Evolutionary conservation across 257 asterid genomes (phyloP), one percentile per base, ranked within the genome.

Genomic region (Solanum chiquidenum): DNA sequence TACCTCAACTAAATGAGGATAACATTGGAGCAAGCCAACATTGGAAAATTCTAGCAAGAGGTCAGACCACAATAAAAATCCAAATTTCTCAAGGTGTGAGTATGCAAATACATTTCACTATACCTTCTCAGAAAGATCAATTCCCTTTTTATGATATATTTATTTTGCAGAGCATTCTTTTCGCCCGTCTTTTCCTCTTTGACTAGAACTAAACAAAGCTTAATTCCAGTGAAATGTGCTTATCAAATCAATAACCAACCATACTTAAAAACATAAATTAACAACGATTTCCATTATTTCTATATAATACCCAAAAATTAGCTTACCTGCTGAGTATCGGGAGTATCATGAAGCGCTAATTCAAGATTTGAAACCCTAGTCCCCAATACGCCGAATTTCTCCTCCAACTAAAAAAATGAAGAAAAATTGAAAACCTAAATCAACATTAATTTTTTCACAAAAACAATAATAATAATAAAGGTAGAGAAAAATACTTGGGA

Each of bases 281-380:
- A 69, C 44, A 73, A 73, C 82, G 6, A 73, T 18, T 72, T 69
- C 12, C 76, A 69, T 69, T 35, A 21, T 35, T 74, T 38, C 82
- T 35, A 9, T 9, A 74, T 12, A n/a, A n/a, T 40, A 40, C 9
- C 2, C 9, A 42, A 21, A 46, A 80, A 16, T 4, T 42, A 94
- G 94, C 93, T 89, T 49, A 94, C 95, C 93, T 90, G 92, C 38
- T 90, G 44, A 55, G 94, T 77, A 83, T 88, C 40, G 76, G 93
- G 75, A 86, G 72, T 77, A 84, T 14, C 86, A 77, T 90, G 83
- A 84, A 91, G 72, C 37, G 76, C 87, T 13, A 92, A 88, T 87
- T 95, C 96, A 90, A 95, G 91, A 93, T 90, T 95, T 69, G 93
- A 86, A 12, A 95, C 94, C 86, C 95, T 90, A 60, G 95, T 88